Percentiles rank a stretch among this genome's conserved stretches.
These are phyloP conservation scores for Acanthamoeba polyphaga DNA, from an alignment of 208 protist species.

Conservation along the genomic window DNA sequence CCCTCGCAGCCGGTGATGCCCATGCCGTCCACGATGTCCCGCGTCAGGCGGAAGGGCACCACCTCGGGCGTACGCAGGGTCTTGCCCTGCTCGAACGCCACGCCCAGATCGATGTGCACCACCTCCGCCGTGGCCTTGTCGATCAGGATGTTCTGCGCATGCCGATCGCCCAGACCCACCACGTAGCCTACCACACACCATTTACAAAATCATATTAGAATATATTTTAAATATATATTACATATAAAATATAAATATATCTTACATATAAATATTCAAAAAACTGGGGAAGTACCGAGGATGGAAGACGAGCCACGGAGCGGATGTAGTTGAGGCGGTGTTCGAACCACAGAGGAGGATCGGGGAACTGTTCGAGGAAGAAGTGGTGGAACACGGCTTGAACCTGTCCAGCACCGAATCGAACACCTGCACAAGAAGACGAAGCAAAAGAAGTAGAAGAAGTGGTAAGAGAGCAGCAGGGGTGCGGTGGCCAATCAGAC, in stretches of 20 bases:
- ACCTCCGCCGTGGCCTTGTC: constrained; percentile 93
- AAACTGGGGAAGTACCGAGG: constrained; percentile 84
- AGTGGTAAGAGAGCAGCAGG: background rate
- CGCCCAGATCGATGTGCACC: constrained; percentile 97
- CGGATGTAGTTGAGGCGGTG: constrained; percentile 93
- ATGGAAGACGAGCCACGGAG: constrained; percentile 94
- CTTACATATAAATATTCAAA: background rate
- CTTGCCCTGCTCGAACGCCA: constrained; percentile 96
- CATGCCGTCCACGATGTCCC: constrained; percentile 96
- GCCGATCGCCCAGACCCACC: constrained; percentile 97
- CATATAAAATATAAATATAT: too few relatives aligned
- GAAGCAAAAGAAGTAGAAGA: too few relatives aligned
- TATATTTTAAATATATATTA: too few relatives aligned
- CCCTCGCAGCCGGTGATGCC: constrained; percentile 95
- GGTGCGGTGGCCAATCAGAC: background rate
- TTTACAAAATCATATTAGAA: too few relatives aligned
- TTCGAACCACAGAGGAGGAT: constrained; percentile 90
- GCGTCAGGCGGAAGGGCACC: constrained; percentile 97
- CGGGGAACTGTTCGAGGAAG: constrained; percentile 94
- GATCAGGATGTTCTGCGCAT: constrained; percentile 96
- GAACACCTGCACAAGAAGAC: background rate
- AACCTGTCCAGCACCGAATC: constrained; percentile 85
- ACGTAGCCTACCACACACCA: constrained; percentile 94
- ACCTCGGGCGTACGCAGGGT: constrained; percentile 94
- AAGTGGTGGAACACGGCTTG: constrained; percentile 96